These are phyloP conservation scores for Hypoxylon perforatum DNA, from an alignment of 495 filamentous ascomycete genomes.

Conservation along the genomic window DNA sequence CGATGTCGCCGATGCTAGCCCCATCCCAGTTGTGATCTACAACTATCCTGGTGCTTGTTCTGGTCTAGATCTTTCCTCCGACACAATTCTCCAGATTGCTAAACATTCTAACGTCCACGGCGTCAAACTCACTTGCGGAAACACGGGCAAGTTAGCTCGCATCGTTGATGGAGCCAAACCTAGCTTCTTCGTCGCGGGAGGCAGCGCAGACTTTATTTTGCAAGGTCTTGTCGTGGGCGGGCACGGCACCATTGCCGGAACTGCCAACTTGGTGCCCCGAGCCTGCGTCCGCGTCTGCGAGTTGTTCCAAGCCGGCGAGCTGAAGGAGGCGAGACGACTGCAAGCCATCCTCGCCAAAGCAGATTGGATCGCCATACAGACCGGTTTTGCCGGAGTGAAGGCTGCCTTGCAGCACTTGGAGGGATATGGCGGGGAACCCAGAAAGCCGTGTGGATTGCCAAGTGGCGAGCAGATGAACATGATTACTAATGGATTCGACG, in stretches of 20 bases:
- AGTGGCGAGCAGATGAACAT: conserved; percentile 64
- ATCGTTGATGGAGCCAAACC: conserved; percentile 69
- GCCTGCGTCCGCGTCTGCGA: conserved; percentile 79
- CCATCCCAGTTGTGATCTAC: conserved; percentile 82
- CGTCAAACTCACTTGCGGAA: conserved; percentile 88
- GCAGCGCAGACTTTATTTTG: conserved; percentile 85
- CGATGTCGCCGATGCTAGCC: conserved; percentile 72
- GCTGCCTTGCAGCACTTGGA: conserved; percentile 78
- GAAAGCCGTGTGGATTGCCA: conserved; percentile 70
- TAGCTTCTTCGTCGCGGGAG: conserved; percentile 81
- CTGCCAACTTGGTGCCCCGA: conserved; percentile 81
- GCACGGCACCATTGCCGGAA: conserved; percentile 81
- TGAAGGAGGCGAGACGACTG: conserved; percentile 74
- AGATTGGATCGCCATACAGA: conserved; percentile 85
- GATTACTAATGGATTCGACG: conserved; percentile 71
- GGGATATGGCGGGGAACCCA: conserved; percentile 79
- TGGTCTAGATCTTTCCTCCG: conserved; percentile 85
- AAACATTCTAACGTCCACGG: conserved; percentile 81
- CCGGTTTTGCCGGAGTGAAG: conserved; percentile 85
- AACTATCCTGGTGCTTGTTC: conserved; percentile 87
- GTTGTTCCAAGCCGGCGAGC: conserved; percentile 73
- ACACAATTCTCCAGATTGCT: conserved; percentile 78
- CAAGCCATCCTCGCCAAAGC: conserved; percentile 77
- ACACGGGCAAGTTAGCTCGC: conserved; percentile 87
- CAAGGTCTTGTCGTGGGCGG: conserved; percentile 81